Percentiles rank a stretch among this genome's conserved stretches.
phyloP scores from a whole-genome alignment of 176 grass and related monocot species.

The Echinochloa phyllopogon region DNA sequence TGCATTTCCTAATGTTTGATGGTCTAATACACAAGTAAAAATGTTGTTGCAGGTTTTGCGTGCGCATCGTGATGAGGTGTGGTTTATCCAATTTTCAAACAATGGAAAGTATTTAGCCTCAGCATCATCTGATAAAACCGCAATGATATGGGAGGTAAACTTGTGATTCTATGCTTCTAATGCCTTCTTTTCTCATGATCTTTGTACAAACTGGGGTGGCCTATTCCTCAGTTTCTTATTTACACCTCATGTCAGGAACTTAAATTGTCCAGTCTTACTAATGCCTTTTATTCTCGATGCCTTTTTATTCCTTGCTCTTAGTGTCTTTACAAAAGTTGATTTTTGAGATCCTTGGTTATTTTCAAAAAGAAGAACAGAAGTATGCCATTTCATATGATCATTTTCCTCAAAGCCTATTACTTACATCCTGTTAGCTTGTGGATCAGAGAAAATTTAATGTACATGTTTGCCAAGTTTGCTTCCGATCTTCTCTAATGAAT shows the following conservation, averaged over 20 bases:
- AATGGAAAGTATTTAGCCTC: conserved; percentile 88
- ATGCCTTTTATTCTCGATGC: not conserved
- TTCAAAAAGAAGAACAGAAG: not conserved
- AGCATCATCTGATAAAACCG: conserved; percentile 78
- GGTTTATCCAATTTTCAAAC: conserved; percentile 95
- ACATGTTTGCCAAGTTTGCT: conserved; percentile 24
- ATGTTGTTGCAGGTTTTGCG: conserved; percentile 61
- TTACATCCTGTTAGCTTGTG: conserved; percentile 7
- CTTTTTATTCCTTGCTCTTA: conserved; percentile 12
- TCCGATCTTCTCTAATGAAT: conserved; percentile 6
- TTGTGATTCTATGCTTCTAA: conserved; percentile 31
- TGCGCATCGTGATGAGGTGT: conserved; percentile 85
- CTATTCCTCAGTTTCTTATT: not conserved
- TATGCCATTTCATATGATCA: not conserved
- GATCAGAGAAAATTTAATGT: conserved; percentile 14
- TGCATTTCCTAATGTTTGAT: conserved; percentile 29
- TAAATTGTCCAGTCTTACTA: conserved; percentile 6
- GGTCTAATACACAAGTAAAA: conserved; percentile 27
- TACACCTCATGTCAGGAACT: not conserved
- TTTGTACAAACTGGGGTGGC: not conserved
- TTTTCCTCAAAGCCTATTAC: not conserved
- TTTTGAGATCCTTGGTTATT: not conserved
- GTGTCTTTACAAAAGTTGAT: not conserved
- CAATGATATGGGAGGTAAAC: conserved; percentile 98
- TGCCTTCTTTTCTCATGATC: conserved; percentile 23